Evolutionary conservation across 805 yeast species (phyloP), one percentile per base, ranked within the genome.

Genomic region (Pichia membranifaciens): DNA sequence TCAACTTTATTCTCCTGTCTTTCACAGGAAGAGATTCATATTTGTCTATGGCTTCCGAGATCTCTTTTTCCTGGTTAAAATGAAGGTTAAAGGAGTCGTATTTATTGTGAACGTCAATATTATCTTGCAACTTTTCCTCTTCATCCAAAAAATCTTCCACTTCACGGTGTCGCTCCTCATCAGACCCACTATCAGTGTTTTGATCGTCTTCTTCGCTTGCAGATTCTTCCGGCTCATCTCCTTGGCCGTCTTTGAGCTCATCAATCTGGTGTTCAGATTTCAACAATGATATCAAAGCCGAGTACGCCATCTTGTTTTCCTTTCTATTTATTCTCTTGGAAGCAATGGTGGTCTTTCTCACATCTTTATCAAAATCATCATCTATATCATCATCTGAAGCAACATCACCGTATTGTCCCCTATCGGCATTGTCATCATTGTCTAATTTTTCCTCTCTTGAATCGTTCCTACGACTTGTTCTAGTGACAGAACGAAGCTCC

Each of bases 31-130:
- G 33, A 4, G 34, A 18, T 32, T 84, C 43, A 33, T 47, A 54
- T n/a, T 56, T 52, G 0, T 58, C 50, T 21, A 73, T 61, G 0
- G 61, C 59, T 8, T 51, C 45, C 18, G 65, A 69, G 18, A 75
- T 58, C 10, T 64, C 62, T 2, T 73, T 75, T 4, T 74, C 63
- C 18, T 70, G 66, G 41, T 81, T 83, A 64, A 84, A 90, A 62
- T 90, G 98, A 12, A 66, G 58, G 51, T 85, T 86, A 56, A 86
- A 89, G 0, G 95, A 87, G 65, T 91, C 96, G 41, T 42, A 54
- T 40, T 50, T 50, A 44, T 58, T 55, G 4, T 48, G 40, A 17
- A 48, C 48, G 36, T 65, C 60, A 10, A 54, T 45, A 41, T 67
- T 70, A 5, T 64, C 71, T 16, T 67, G 73, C 41, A 65, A 63